Conservation (phyloP, 2,329 filamentous ascomycete species). For the Sporothrix mexicana region DNA sequence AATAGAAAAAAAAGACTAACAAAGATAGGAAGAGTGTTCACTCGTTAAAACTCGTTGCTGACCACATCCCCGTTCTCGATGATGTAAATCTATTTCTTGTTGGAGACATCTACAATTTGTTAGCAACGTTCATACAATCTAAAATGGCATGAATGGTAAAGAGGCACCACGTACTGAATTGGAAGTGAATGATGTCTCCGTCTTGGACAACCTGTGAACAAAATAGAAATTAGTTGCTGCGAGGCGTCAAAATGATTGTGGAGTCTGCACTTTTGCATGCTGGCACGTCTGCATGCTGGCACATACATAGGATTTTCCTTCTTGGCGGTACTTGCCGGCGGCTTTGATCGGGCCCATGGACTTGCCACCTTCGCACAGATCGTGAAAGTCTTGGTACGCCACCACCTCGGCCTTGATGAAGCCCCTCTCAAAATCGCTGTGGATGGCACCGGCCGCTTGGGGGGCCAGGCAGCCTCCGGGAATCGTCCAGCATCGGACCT, state of each 20-base stretch:
- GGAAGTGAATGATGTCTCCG: constrained; percentile 53
- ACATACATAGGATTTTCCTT: constrained; percentile 52
- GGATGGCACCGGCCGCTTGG: constrained; percentile 95
- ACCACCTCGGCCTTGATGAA: constrained; percentile 69
- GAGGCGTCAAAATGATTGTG: background rate
- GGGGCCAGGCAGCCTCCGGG: constrained; percentile 93
- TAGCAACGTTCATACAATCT: constrained; percentile 8
- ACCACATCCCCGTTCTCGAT: background rate
- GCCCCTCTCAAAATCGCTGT: constrained; percentile 98
- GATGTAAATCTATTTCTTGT: constrained; percentile 33
- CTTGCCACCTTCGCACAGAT: constrained; percentile 51
- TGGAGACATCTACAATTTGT: constrained; percentile 31
- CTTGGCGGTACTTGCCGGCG: constrained; percentile 53
- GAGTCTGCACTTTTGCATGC: background rate
- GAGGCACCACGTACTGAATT: constrained; percentile 49
- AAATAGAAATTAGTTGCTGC: constrained; percentile 38
- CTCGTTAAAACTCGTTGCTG: background rate
- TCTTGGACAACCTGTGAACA: constrained; percentile 48
- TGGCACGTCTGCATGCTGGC: background rate
- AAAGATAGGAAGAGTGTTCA: no score
- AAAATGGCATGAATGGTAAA: background rate
- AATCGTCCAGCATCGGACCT: constrained; percentile 59
- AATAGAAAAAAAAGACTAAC: no score
- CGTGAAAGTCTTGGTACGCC: constrained; percentile 53
- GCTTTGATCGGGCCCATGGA: constrained; percentile 54